Conservation (phyloP, 139 green algal genomes). For the Tetratostichococcus sp. region DNA sequence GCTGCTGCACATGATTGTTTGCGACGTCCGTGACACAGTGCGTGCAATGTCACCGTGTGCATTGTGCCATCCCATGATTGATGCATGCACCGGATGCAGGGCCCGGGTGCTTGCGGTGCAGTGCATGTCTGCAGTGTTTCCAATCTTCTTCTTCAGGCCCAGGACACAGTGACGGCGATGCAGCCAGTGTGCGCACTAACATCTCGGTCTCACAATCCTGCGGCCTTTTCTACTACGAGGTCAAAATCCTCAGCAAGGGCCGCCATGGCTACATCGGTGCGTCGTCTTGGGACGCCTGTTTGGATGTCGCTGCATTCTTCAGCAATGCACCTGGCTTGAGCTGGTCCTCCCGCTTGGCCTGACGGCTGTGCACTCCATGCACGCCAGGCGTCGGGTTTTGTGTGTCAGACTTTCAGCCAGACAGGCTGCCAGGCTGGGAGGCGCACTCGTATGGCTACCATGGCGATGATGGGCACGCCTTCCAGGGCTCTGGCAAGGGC, state of each 20-base stretch:
- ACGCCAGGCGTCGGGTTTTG: constrained; percentile 65
- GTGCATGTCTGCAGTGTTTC: no score
- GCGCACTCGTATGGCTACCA: constrained; percentile 77
- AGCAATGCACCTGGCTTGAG: no score
- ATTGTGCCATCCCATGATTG: no score
- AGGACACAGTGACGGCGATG: constrained; percentile 61
- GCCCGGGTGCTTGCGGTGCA: no score
- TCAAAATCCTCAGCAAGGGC: constrained; percentile 55
- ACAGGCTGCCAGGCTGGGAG: constrained; percentile 81
- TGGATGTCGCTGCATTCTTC: no score
- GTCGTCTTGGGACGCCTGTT: no score
- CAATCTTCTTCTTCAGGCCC: no score
- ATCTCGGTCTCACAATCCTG: constrained; percentile 49
- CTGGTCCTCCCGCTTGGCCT: no score
- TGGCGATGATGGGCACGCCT: constrained; percentile 69
- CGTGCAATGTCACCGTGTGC: no score
- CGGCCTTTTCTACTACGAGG: constrained; percentile 79
- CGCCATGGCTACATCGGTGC: constrained; percentile 66
- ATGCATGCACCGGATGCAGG: no score
- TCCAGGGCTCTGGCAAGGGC: constrained; percentile 52
- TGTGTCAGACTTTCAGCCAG: constrained; percentile 50
- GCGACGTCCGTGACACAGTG: no score
- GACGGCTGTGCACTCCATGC: no score
- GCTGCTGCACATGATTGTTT: background rate
- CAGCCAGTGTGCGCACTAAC: constrained; percentile 67